phyloP scores from a whole-genome alignment of 208 protist species.

The Naegleria fowleri region DNA sequence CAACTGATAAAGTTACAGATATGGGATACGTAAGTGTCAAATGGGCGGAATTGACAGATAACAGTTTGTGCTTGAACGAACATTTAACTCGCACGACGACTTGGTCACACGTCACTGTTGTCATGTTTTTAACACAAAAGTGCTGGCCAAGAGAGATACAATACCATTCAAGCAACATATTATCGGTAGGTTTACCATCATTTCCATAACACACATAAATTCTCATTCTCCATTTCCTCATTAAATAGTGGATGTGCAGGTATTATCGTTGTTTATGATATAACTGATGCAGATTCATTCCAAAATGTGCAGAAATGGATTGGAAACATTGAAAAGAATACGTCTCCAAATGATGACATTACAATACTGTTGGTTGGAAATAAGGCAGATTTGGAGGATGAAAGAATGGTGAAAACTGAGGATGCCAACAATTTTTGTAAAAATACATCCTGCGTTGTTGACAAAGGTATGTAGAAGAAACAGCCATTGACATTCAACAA shows the following conservation, averaged over 20 bases:
- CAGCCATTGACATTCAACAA: no score
- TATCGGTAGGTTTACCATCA: neutral
- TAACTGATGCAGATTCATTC: constrained; percentile 66
- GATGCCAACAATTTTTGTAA: neutral
- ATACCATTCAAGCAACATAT: neutral
- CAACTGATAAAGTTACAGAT: neutral
- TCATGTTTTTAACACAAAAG: neutral
- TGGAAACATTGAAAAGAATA: constrained; percentile 56
- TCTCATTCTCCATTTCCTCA: neutral
- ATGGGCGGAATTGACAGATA: no score
- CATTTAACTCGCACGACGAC: no score
- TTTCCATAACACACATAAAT: neutral
- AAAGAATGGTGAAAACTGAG: neutral
- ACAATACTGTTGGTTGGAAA: neutral
- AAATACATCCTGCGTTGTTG: neutral
- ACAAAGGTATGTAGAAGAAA: neutral
- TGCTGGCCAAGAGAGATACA: neutral
- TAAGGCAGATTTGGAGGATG: neutral
- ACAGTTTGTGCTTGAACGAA: no score
- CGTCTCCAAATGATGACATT: neutral
- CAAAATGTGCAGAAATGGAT: constrained; percentile 72
- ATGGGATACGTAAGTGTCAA: neutral
- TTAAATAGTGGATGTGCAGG: constrained; percentile 71
- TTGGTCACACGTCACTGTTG: neutral
- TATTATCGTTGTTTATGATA: constrained; percentile 78